A percentile compares a stretch with the other conserved stretches of the same genome.
These are phyloP conservation scores for Fusarium phyllophilum DNA, from an alignment of 2,329 filamentous ascomycete genomes.

Conservation along the genomic window DNA sequence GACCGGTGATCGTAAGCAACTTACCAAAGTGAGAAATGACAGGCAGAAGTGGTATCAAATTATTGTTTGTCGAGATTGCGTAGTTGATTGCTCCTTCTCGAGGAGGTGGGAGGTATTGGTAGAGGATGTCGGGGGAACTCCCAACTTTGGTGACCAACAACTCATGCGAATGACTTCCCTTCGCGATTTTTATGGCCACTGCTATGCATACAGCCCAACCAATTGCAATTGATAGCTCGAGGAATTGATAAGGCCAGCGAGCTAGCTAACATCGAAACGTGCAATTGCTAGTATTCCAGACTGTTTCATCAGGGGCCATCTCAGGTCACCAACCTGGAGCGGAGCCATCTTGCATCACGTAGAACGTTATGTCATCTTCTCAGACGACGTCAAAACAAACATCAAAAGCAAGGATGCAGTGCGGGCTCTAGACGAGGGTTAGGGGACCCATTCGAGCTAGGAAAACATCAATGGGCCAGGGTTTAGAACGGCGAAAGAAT, in stretches of 20 bases:
- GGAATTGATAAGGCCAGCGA: background rate
- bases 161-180: background rate
- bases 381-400: constrained; percentile 37
- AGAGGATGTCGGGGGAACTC: background rate
- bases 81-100: background rate
- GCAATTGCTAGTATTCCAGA: background rate
- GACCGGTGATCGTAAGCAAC: background rate
- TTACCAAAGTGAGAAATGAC: background rate
- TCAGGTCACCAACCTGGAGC: background rate
- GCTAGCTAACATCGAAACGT: background rate
- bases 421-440: background rate
- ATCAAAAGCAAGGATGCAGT: constrained; percentile 18
- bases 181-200: background rate
- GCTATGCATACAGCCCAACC: background rate
- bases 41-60: background rate
- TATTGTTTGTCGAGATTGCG: background rate
- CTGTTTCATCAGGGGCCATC: background rate
- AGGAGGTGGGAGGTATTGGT: background rate
- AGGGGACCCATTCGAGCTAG: background rate
- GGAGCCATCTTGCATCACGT: background rate
- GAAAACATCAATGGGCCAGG: background rate
- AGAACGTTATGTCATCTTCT: constrained; percentile 25
- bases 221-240: background rate
- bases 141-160: background rate
- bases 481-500: constrained; percentile 17